Base-by-base conservation (phyloP, 805 yeast species). In the Metschnikowia henanensis region DNA sequence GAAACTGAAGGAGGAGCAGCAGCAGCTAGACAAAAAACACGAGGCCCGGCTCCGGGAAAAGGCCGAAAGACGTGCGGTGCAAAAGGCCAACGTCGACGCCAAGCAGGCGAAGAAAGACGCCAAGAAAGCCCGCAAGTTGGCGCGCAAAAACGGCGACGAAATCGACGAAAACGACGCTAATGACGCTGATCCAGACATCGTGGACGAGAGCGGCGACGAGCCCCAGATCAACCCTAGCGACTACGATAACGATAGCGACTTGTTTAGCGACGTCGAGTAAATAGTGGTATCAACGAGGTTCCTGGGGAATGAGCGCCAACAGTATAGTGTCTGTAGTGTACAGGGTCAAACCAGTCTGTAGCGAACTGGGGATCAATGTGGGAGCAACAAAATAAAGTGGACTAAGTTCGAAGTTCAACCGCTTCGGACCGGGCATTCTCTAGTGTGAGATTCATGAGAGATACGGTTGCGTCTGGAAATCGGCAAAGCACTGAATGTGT, bases 101-200 rank as follows among this genome's bases (percentile, higher is more conserved):
- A 91, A 86, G 75, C 79, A 80, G 51, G 89, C 82, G 38, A 83
- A 75, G 58, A 84, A 84, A 59, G 82, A 79, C 32, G 86, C 81
- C 8, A 87, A 85, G 70, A 83, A 83, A 55, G 80, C 81, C 44
- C 80, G 95, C 56, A 76, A 80, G 65, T 67, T 75, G 67, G 79
- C 75, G 55, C 68, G 83, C 71, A 60, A 77, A 62, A 38, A 58
- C 39, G 65, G 65, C 44, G 62, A 64, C 9, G 46, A 41, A 18
- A 52, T 43, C 18, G 59, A 55, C 15, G 59, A 57, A 31, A 69
- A 59, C 45, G 66, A 61, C 19, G 56, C 16, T 5, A 56, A 43
- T 6, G 62, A 55, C 52, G 70, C 52, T 16, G 61, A 45, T n/a
- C 59, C 48, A 20, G 57, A 47, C 19, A 64, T 57, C 6, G 6